These are phyloP conservation scores for Malassezia equina DNA, from an alignment of 1,284 basidiomycete species.

Conservation along the genomic window DNA sequence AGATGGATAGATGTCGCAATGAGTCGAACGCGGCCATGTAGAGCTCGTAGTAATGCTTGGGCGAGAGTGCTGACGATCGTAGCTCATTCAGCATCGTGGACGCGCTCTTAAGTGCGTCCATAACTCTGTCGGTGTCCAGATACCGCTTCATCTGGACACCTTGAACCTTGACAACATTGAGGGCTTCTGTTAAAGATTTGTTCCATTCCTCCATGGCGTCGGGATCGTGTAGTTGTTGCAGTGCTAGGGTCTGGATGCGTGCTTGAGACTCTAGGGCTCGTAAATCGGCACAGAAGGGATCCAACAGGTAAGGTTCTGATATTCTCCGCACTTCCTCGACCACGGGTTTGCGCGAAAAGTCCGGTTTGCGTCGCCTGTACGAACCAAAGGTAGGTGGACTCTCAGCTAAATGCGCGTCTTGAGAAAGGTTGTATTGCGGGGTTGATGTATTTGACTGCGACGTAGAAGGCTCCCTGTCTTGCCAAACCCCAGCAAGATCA, in stretches of 20 bases:
- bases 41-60: constrained; percentile 47
- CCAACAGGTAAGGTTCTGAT: neutral
- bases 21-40: constrained; percentile 48
- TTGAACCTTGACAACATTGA: constrained; percentile 45
- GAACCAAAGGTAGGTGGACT: neutral
- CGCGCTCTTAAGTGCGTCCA: constrained; percentile 47
- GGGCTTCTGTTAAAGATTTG: constrained; percentile 42
- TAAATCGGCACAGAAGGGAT: neutral
- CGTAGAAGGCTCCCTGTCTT: neutral
- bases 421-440: neutral
- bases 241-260: neutral
- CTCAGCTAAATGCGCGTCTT: neutral
- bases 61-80: constrained; percentile 37
- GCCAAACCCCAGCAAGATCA: constrained; percentile 1
- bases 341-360: neutral
- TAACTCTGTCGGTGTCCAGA: constrained; percentile 41
- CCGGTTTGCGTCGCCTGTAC: constrained; percentile 3
- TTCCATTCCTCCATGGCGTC: constrained; percentile 41
- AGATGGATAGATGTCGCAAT: constrained; percentile 43
- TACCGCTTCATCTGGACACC: constrained; percentile 45
- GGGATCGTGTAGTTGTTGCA: neutral
- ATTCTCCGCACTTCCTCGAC: neutral
- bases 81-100: constrained; percentile 46
- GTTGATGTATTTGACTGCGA: neutral
- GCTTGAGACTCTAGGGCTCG: neutral